Evolutionary conservation across 169 alveolate species (phyloP), one percentile per base, ranked within the genome.

Genomic region (Sarcocystis neurona): DNA sequence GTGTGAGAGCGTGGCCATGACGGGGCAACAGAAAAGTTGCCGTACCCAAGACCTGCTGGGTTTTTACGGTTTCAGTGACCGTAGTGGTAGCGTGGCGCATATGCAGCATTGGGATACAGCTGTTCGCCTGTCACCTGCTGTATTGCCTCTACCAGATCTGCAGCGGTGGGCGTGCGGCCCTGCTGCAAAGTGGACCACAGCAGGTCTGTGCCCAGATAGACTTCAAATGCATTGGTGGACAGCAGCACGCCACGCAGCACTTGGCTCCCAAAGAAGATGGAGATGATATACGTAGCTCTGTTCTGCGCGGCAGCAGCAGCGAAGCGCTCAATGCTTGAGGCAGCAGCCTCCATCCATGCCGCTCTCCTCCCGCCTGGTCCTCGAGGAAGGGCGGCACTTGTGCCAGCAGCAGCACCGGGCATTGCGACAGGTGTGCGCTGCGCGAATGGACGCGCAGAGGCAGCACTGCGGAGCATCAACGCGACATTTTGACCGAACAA

Each of bases 141-240:
- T n/a, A n/a, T n/a, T n/a, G n/a, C n/a, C n/a, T n/a, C n/a, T n/a
- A n/a, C n/a, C n/a, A n/a, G n/a, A 46, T 85, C 85, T 0, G 46
- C 34, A 12, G 66, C 85, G 23, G 77, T 47, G 66, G 90, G 90
- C 84, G 72, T 46, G 78, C 75, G 85, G 44, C 68, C 77, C 18
- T 44, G 44, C 34, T 88, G 66, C 32, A 88, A 12, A 0, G 84
- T 75, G n/a, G 85, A 63, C 92, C 92, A 88, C 39, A 88, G 39
- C 47, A 88, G 68, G 79, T 79, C 68, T 2, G 2, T 2, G 1
- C 84, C 92, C 56, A 37, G 41, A 37, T 37, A 77, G 23, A 88
- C 60, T 39, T 88, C 92, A 75, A 88, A 88, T 2, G 92, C 92
- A 8, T 46, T 43, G 30, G 77, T 75, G 47, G 75, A 82, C 46